Conservation (phyloP, 31 red algal species). For the Odonthalia washingtoniensis region DNA sequence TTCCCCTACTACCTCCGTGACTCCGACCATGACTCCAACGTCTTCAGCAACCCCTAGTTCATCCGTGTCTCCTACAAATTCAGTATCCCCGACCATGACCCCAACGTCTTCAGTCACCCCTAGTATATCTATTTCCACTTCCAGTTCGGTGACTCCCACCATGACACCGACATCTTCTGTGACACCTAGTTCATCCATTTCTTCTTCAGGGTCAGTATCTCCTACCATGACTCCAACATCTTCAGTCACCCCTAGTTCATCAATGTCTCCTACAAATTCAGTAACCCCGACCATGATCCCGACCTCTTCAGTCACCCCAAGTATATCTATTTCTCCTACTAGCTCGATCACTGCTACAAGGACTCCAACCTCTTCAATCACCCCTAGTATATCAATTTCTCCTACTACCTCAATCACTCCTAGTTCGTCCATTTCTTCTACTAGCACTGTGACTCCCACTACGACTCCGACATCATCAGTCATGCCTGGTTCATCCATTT, state of each 20-base stretch:
- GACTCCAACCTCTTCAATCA: no score
- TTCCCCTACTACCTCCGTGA: neutral
- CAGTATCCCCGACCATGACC: neutral
- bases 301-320: no score
- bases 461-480: neutral
- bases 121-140: neutral
- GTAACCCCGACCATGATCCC: no score
- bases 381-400: no score
- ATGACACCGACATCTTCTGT: neutral
- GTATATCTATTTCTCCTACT: no score
- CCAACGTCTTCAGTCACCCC: conserved; percentile 3
- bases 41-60: conserved; percentile 18
- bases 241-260: neutral
- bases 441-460: no score
- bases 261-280: no score
- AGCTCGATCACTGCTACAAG: no score
- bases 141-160: neutral
- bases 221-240: neutral
- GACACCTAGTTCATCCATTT: neutral
- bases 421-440: no score
- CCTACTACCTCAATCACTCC: no score
- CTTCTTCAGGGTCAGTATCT: no score
- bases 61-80: neutral
- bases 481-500: neutral
- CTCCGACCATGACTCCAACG: neutral